Base-by-base conservation (phyloP, 257 asterid genomes). In the Lithospermum erythrorhizon region DNA sequence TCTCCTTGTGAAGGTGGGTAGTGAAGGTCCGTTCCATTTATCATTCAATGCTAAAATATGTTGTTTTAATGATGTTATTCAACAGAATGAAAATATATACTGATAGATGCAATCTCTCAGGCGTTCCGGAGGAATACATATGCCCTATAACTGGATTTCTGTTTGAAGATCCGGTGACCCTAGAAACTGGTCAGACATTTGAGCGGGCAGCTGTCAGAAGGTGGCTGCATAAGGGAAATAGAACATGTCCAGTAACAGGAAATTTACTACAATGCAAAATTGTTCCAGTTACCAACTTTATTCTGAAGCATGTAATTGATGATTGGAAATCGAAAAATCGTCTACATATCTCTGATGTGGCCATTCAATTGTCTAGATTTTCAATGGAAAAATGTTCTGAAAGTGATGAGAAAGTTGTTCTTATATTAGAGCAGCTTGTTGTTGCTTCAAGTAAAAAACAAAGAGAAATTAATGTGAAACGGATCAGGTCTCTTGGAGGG, bases 101-200 rank as follows among this genome's bases (percentile, higher is more conserved):
- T 6, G 75, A 35, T 57, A 71, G 61, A 24, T 37, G 64, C 51
- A 64, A 65, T 58, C 68, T 56, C 35, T 53, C 62, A 37, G 68
- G 79, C 78, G 72, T 85, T 24, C 95, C 93, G 0, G 57, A 55
- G 47, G 96, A 88, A 61, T 88, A 83, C 57, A 10, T 79, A 58
- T 88, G 95, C 76, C 87, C 90, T 32, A 56, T 88, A 64, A 85
- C 85, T 7, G 86, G 80, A 25, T 67, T 72, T 77, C 58, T 81
- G 61, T 80, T 85, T 53, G 81, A 76, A 62, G 87, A 81, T 61
- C 96, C 96, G 4, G 88, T 81, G 61, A 88, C 96, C 66, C 79
- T 88, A 6, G 93, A 85, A 70, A 85, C 95, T 15, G 95, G 96
- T 25, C 86, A 83, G 68, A 85, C 87, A 58, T 87, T 73, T 19